Evolutionary conservation across 768 basidiomycete genomes (phyloP), one percentile per base, ranked within the genome.

Genomic region (Gloeophyllum trabeum): DNA sequence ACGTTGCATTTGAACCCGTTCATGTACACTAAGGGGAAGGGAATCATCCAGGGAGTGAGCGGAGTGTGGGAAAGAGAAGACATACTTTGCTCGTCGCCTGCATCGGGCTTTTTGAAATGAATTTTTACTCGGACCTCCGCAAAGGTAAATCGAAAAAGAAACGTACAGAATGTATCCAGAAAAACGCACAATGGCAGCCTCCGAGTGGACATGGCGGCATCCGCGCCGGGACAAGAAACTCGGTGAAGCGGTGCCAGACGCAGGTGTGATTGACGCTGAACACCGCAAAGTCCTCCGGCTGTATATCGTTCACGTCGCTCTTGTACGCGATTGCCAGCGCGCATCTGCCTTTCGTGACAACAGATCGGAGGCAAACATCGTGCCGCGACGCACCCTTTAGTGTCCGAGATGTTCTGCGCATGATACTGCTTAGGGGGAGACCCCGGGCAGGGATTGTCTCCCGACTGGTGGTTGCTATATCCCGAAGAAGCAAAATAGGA

Each of bases 241-340:
- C 50, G 20, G 64, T 70, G 46, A 60, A 48, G 24, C 61, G 48
- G 35, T 47, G 47, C 67, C 67, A 73, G 3, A 66, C 65, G 35
- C 66, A 68, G 5, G 60, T 62, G 1, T 66, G 56, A 47, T 72
- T 67, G 35, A 67, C 59, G 35, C 57, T 61, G 52, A 73, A 68
- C 39, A 70, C 47, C 25, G 52, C 53, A 35, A 71, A 60, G 48
- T 70, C 69, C 30, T 62, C 62, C 1, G 67, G 70, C 43, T 61
- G 41, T 32, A 71, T 48, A 4, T 50, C 35, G 16, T 44, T 44
- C 16, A 56, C 51, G 45, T 72, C 58, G 18, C 59, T 57, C 24
- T 64, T 60, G 54, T 70, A 67, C n/a, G 64, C 61, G 38, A 73
- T 70, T 14, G 62, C 63, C 16, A 73, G 54, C 5, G 61, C 65